Percentiles rank a stretch among this genome's conserved stretches.
Evolutionary conservation across 495 filamentous ascomycete genomes (phyloP).

Genomic region (Penicillium odoratum): DNA sequence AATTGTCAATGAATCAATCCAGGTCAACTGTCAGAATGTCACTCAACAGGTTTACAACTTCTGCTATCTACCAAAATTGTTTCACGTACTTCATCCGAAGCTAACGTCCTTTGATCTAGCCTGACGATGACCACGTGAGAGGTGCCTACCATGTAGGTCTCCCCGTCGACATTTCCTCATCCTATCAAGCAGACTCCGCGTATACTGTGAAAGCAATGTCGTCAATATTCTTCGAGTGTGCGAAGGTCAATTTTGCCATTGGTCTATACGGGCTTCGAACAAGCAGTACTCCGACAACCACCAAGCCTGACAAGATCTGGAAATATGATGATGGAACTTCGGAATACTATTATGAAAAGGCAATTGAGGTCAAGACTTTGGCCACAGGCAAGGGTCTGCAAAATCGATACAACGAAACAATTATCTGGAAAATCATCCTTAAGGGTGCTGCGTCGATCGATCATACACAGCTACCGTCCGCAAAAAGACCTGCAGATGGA

Average conservation of each 20-base stretch:
- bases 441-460: slow-evolving; percentile 22
- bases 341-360: slow-evolving; percentile 14
- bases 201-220: slow-evolving; percentile 7
- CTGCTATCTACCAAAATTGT: too few species aligned
- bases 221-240: slow-evolving; percentile 12
- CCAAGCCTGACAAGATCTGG: slow-evolving; percentile 11
- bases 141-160: too few species aligned
- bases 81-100: too few species aligned
- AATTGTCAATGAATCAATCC: too few species aligned
- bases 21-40: too few species aligned
- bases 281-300: slow-evolving; percentile 5
- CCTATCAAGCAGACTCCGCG: slow-evolving; percentile 9
- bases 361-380: slow-evolving; percentile 18
- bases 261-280: slow-evolving; percentile 12
- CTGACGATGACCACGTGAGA: too few species aligned
- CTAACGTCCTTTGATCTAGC: too few species aligned
- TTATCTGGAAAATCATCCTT: too few species aligned
- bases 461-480: slow-evolving; percentile 13
- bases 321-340: slow-evolving; percentile 11
- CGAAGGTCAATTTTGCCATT: slow-evolving; percentile 10
- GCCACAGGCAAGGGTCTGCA: slow-evolving; percentile 11
- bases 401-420: slow-evolving; percentile 21
- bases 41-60: too few species aligned
- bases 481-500: slow-evolving; percentile 23
- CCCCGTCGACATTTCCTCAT: not conserved